Conservation (phyloP, 768 basidiomycete species). For the Omphalotus guepiniiformis region DNA sequence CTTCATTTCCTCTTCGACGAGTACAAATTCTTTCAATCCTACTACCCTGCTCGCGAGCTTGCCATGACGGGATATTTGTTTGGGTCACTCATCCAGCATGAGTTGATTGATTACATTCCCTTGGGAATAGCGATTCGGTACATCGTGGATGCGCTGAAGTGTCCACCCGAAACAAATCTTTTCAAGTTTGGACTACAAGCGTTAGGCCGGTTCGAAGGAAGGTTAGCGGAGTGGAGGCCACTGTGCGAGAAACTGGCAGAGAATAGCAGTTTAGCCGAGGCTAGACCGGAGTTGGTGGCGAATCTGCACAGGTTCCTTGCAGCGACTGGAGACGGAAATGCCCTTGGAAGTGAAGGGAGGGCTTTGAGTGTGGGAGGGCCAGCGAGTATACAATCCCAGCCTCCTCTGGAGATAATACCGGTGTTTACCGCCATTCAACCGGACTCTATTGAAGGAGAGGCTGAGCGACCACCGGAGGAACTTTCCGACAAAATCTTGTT, state of each 20-base stretch:
- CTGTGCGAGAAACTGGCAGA: constrained; percentile 84
- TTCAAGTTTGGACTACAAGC: constrained; percentile 96
- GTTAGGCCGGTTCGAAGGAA: constrained; percentile 78
- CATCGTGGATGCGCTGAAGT: constrained; percentile 89
- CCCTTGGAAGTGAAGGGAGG: constrained; percentile 24
- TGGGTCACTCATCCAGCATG: constrained; percentile 91
- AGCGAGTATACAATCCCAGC: constrained; percentile 31
- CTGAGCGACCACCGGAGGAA: constrained; percentile 76
- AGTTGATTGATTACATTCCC: constrained; percentile 90
- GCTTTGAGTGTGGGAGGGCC: not conserved
- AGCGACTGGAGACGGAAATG: constrained; percentile 39
- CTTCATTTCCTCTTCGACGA: constrained; percentile 99
- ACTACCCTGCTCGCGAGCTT: constrained; percentile 89
- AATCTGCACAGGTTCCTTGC: constrained; percentile 68
- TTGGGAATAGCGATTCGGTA: constrained; percentile 96
- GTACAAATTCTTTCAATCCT: constrained; percentile 98
- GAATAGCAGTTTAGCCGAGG: constrained; percentile 83
- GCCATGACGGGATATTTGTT: constrained; percentile 96
- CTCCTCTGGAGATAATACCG: constrained; percentile 39
- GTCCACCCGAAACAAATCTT: constrained; percentile 85
- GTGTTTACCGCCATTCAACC: constrained; percentile 79
- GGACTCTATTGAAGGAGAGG: constrained; percentile 57
- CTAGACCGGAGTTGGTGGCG: constrained; percentile 74
- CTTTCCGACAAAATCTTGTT: constrained; percentile 92
- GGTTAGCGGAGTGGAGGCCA: constrained; percentile 89